Conservation (phyloP, 352 stramenopile genomes). For the Phytophthora sp. region DNA sequence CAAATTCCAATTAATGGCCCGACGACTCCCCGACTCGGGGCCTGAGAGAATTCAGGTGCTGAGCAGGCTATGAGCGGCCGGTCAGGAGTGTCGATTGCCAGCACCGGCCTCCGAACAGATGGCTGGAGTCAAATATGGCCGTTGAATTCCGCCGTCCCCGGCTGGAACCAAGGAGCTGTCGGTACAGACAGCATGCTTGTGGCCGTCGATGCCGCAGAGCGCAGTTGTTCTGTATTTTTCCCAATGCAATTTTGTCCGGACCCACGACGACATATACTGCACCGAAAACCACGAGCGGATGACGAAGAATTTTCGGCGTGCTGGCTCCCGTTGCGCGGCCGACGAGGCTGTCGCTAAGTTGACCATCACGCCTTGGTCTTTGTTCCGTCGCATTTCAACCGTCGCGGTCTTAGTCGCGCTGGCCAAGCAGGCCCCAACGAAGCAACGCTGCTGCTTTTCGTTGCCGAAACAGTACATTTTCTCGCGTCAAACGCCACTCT, state of each 20-base stretch:
- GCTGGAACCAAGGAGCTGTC: conserved; percentile 27
- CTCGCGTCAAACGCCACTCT: conserved; percentile 22
- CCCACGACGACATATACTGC: conserved; percentile 17
- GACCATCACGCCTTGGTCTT: neutral
- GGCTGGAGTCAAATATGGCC: conserved; percentile 20
- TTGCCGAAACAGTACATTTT: conserved; percentile 6
- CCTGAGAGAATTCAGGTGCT: conserved; percentile 7
- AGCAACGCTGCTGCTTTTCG: too few relatives aligned
- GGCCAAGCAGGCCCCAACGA: conserved; percentile 2
- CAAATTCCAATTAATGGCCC: conserved; percentile 22
- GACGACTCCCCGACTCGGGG: too few relatives aligned
- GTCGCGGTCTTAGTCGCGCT: conserved; percentile 26
- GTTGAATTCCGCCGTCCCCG: conserved; percentile 20
- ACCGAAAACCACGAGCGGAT: conserved; percentile 41
- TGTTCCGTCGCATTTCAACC: conserved; percentile 21
- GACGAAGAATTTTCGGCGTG: conserved; percentile 38
- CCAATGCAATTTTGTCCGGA: conserved; percentile 23
- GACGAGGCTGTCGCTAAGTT: conserved; percentile 23
- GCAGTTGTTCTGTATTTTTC: too few relatives aligned
- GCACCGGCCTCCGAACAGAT: conserved; percentile 21
- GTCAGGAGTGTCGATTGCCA: conserved; percentile 35
- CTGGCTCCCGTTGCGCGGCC: conserved; percentile 13
- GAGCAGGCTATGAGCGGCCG: conserved; percentile 6
- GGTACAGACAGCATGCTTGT: conserved; percentile 23
- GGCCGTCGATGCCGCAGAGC: too few relatives aligned